Conservation (phyloP, 495 filamentous ascomycete species). For the Podospora pseudopauciseta region DNA sequence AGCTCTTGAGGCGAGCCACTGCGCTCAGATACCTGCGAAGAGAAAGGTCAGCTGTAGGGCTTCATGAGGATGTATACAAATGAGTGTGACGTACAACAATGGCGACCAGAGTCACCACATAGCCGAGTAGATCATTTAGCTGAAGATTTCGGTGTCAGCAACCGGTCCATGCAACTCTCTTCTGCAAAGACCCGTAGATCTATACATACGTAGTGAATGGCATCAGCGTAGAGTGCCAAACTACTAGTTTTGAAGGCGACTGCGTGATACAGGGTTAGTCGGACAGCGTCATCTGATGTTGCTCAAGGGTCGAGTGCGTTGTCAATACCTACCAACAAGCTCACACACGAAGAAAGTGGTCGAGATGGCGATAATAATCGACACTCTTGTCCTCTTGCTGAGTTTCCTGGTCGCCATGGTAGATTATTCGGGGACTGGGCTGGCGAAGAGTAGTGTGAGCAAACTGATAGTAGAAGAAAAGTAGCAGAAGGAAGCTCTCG, state of each 20-base stretch:
- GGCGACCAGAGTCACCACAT: conserved; percentile 78
- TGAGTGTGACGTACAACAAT: conserved; percentile 56
- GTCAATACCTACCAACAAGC: neutral
- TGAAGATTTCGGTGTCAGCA: conserved; percentile 31
- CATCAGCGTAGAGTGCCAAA: conserved; percentile 86
- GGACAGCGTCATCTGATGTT: neutral
- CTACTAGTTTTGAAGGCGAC: conserved; percentile 83
- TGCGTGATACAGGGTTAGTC: conserved; percentile 17
- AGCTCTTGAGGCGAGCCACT: conserved; percentile 39
- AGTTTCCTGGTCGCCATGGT: neutral
- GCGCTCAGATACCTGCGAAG: conserved; percentile 41
- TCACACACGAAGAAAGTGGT: neutral
- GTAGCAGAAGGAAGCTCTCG: neutral
- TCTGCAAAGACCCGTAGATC: too few relatives aligned
- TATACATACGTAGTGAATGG: conserved; percentile 81
- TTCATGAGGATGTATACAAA: neutral
- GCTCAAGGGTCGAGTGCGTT: neutral
- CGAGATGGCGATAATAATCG: neutral
- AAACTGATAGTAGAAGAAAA: neutral
- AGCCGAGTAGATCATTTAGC: conserved; percentile 88
- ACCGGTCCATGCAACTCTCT: neutral
- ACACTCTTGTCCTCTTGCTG: neutral
- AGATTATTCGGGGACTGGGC: neutral
- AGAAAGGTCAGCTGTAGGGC: conserved; percentile 17
- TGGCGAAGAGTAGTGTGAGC: neutral